Conservation (phyloP, 2,329 filamentous ascomycete species). For the Verticillium nonalfalfae region DNA sequence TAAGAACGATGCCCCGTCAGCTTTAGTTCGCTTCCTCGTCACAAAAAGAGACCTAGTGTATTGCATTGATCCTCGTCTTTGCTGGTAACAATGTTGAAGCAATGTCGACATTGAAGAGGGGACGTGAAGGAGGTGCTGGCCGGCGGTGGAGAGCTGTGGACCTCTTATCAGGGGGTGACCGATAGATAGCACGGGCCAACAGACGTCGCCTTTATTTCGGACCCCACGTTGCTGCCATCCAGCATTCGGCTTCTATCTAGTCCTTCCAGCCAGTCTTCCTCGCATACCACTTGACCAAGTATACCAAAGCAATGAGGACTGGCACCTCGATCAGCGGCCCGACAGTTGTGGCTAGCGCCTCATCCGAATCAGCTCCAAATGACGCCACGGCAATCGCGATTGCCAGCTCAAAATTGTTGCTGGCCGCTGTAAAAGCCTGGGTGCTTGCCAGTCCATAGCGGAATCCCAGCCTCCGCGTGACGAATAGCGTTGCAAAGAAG, state of each 20-base stretch:
- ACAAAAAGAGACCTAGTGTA: not conserved
- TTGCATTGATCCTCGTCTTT: not conserved
- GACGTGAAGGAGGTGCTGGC: not conserved
- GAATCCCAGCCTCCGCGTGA: constrained; percentile 62
- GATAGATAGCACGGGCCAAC: not conserved
- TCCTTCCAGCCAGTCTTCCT: not conserved
- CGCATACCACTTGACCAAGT: constrained; percentile 52
- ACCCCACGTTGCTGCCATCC: not conserved
- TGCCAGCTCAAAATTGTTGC: constrained; percentile 89
- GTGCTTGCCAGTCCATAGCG: constrained; percentile 65
- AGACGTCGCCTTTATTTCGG: not conserved
- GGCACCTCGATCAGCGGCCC: constrained; percentile 84
- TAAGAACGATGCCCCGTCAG: too few relatives aligned
- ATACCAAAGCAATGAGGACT: constrained; percentile 71
- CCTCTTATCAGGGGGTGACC: not conserved
- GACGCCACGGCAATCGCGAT: constrained; percentile 83
- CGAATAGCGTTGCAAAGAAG: constrained; percentile 62
- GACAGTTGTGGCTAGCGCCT: constrained; percentile 77
- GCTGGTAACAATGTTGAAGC: not conserved
- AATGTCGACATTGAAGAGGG: not conserved
- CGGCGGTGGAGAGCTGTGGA: not conserved
- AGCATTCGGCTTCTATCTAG: not conserved
- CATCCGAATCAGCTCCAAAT: constrained; percentile 70
- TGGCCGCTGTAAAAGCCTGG: constrained; percentile 83
- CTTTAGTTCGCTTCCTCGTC: not conserved